These are phyloP conservation scores for Apophysomyces ossiformis DNA, from an alignment of 371 early-diverging fungal genomes.

Conservation along the genomic window DNA sequence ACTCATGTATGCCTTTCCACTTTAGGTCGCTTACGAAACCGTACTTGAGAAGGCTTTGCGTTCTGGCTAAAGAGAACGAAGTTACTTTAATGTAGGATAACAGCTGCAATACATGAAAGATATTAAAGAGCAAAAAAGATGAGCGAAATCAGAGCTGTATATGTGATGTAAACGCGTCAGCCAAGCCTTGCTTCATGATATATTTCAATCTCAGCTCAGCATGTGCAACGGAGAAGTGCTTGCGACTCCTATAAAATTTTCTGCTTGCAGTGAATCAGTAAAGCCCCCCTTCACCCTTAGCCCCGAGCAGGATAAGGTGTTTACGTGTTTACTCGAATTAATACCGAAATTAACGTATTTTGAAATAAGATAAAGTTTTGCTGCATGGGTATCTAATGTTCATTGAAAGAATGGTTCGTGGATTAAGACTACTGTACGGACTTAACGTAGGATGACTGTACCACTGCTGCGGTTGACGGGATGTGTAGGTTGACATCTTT, in stretches of 20 bases:
- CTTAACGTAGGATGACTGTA: background rate
- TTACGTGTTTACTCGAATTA: background rate
- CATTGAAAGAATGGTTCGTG: background rate
- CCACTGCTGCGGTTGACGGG: background rate
- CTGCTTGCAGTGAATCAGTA: background rate
- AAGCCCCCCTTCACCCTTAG: background rate
- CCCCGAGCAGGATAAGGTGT: background rate
- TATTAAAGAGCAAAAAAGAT: background rate
- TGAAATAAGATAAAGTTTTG: background rate
- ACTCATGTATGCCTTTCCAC: background rate
- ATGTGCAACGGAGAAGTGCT: background rate
- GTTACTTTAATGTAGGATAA: background rate
- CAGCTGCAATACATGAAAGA: background rate
- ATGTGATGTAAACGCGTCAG: background rate
- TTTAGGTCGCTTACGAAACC: slow-evolving; percentile 74
- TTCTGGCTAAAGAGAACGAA: slow-evolving; percentile 25
- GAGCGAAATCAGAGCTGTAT: background rate
- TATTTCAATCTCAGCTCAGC: background rate
- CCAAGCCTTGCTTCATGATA: background rate
- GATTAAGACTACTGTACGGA: background rate
- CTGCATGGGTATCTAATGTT: background rate
- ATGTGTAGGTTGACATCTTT: background rate
- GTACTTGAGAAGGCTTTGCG: slow-evolving; percentile 78
- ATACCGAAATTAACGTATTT: too few species aligned
- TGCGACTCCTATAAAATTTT: background rate